Evolutionary conservation across 1,284 basidiomycete genomes (phyloP).

Genomic region (Trichosporon ovoides): DNA sequence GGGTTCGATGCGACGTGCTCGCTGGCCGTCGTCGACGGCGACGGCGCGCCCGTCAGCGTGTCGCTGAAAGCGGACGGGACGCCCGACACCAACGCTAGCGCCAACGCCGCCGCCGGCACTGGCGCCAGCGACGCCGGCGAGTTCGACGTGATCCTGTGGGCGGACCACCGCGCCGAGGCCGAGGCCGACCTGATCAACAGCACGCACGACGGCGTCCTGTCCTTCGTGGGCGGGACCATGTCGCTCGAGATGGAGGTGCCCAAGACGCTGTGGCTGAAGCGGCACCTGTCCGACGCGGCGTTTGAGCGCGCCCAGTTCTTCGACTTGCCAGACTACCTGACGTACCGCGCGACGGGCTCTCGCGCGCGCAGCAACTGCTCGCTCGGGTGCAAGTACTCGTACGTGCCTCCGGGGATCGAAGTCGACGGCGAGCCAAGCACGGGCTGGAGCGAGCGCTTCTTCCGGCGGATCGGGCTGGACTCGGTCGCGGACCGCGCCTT

Average conservation of each 20-base stretch:
- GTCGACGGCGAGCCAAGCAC: slow-evolving; percentile 28
- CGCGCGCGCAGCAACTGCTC: slow-evolving; percentile 84
- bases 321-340: slow-evolving; percentile 94
- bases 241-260: slow-evolving; percentile 98
- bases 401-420: slow-evolving; percentile 65
- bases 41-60: slow-evolving; percentile 73
- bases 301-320: slow-evolving; percentile 89
- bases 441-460: slow-evolving; percentile 88
- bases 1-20: slow-evolving; percentile 98
- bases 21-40: slow-evolving; percentile 73
- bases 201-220: slow-evolving; percentile 75
- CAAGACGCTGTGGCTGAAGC: slow-evolving; percentile 94
- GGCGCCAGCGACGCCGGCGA: no score
- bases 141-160: slow-evolving; percentile 85
- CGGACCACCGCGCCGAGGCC: slow-evolving; percentile 79
- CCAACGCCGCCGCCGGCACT: no score
- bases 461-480: slow-evolving; percentile 62
- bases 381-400: slow-evolving; percentile 94
- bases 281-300: slow-evolving; percentile 67
- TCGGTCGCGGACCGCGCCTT: slow-evolving; percentile 57
- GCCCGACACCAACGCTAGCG: slow-evolving; percentile 52
- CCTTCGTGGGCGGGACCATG: slow-evolving; percentile 95
- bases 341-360: slow-evolving; percentile 79
- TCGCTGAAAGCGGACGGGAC: slow-evolving; percentile 52
- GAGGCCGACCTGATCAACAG: slow-evolving; percentile 87